phyloP scores from a whole-genome alignment of 2,329 filamentous ascomycete genomes.

The Neofusicoccum parvum region DNA sequence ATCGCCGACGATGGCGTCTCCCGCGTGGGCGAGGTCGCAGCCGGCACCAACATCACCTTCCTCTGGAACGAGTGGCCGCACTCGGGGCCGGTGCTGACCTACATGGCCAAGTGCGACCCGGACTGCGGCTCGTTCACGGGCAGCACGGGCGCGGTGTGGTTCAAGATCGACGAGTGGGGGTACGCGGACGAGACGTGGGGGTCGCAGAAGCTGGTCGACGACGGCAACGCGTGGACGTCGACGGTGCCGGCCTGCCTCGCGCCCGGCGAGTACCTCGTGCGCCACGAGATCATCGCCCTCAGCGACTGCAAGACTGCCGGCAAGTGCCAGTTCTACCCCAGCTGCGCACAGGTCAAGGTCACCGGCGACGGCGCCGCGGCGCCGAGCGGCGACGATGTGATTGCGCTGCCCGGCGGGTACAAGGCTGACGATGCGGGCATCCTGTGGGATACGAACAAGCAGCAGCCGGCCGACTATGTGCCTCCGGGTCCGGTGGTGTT shows the following conservation, averaged over 20 bases:
- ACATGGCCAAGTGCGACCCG: conserved; percentile 37
- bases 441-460: conserved; percentile 5
- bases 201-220: conserved; percentile 25
- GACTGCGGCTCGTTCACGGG: conserved; percentile 31
- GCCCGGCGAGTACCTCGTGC: conserved; percentile 45
- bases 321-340: conserved; percentile 46
- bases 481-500: background rate
- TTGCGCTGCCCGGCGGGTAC: background rate
- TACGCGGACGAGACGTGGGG: conserved; percentile 35
- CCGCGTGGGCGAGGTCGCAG: conserved; percentile 29
- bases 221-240: conserved; percentile 24
- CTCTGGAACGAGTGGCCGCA: conserved; percentile 42
- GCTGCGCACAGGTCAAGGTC: conserved; percentile 42
- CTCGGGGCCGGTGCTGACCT: conserved; percentile 40
- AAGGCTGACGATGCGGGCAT: background rate
- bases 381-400: background rate
- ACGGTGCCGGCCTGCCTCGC: conserved; percentile 28
- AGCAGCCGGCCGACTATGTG: background rate
- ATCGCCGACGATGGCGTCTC: conserved; percentile 29
- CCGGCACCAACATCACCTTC: conserved; percentile 39
- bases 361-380: conserved; percentile 14
- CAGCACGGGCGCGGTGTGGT: conserved; percentile 41
- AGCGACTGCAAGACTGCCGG: conserved; percentile 45
- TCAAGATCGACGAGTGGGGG: conserved; percentile 43
- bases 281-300: conserved; percentile 43